phyloP scores from a whole-genome alignment of 176 grass and related monocot genomes.

The Guadua angustifolia region DNA sequence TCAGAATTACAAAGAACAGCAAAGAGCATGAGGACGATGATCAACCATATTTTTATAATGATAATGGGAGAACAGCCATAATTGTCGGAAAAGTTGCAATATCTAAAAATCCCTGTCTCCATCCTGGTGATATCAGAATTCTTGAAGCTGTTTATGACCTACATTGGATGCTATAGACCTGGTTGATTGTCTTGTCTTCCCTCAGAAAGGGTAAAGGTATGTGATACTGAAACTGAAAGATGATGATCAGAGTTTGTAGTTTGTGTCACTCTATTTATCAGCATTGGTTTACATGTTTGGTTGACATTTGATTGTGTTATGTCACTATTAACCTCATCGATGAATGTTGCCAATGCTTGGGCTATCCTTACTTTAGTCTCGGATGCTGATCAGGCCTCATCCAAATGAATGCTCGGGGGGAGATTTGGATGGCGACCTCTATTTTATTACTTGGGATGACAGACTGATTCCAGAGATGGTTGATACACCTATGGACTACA shows the following conservation, averaged over 20 bases:
- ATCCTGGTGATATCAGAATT: slow-evolving; percentile 93
- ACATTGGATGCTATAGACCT: slow-evolving; percentile 66
- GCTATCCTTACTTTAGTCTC: slow-evolving; percentile 35
- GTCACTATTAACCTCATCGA: neutral
- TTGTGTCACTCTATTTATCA: slow-evolving; percentile 5
- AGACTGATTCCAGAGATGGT: slow-evolving; percentile 76
- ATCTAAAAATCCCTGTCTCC: slow-evolving; percentile 92
- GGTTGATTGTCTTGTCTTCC: slow-evolving; percentile 87
- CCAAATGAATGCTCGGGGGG: slow-evolving; percentile 96
- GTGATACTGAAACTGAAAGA: slow-evolving; percentile 37
- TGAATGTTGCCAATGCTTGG: slow-evolving; percentile 33
- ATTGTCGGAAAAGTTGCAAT: slow-evolving; percentile 77
- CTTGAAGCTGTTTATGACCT: slow-evolving; percentile 81
- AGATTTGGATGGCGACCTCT: slow-evolving; percentile 94
- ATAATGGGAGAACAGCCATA: slow-evolving; percentile 54
- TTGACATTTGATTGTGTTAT: slow-evolving; percentile 19
- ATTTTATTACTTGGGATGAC: slow-evolving; percentile 92
- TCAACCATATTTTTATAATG: slow-evolving; percentile 54
- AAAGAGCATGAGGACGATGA: slow-evolving; percentile 62
- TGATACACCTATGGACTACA: slow-evolving; percentile 92
- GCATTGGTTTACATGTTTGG: slow-evolving; percentile 15
- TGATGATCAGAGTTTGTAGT: neutral
- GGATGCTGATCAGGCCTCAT: slow-evolving; percentile 70
- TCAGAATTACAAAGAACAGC: slow-evolving; percentile 78
- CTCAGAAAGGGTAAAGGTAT: slow-evolving; percentile 88